Evolutionary conservation across 371 early-diverging fungal genomes (phyloP).

Genomic region (Chytridiales sp.): DNA sequence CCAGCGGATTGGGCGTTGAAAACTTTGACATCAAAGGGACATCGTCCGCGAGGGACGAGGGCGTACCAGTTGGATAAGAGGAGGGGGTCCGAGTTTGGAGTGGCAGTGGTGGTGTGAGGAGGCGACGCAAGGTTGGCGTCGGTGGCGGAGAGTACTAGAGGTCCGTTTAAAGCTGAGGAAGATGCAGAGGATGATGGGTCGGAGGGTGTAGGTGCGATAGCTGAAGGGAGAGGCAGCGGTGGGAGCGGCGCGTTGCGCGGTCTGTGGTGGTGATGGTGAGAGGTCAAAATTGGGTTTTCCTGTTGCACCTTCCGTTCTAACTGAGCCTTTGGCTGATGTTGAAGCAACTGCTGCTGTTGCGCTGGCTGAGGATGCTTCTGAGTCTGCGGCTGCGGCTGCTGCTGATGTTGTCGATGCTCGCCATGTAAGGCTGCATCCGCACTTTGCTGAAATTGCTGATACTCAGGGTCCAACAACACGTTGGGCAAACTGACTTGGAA

Average conservation of each 20-base stretch:
- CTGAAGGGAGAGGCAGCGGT: too few relatives aligned
- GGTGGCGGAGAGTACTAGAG: neutral
- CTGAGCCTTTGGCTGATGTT: too few relatives aligned
- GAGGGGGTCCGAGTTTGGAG: neutral
- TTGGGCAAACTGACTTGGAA: constrained; percentile 16
- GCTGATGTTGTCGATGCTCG: constrained; percentile 3
- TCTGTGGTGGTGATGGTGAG: too few relatives aligned
- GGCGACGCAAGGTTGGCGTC: neutral
- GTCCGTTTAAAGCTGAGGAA: neutral
- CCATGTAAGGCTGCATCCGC: too few relatives aligned
- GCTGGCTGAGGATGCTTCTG: neutral
- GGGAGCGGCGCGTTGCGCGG: too few relatives aligned
- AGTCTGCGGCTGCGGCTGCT: neutral
- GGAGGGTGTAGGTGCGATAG: too few relatives aligned
- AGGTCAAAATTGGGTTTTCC: too few relatives aligned
- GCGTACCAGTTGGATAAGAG: constrained; percentile 19
- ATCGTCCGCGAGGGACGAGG: constrained; percentile 39
- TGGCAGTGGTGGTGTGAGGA: too few relatives aligned
- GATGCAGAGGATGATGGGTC: neutral
- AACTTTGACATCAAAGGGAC: constrained; percentile 43
- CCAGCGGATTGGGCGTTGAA: constrained; percentile 39
- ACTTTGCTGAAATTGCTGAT: too few relatives aligned
- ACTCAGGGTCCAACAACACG: too few relatives aligned
- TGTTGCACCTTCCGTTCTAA: too few relatives aligned
- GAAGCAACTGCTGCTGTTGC: too few relatives aligned